Evolutionary conservation across 805 yeast species (phyloP).

Genomic region (Babjeviella inositovora): DNA sequence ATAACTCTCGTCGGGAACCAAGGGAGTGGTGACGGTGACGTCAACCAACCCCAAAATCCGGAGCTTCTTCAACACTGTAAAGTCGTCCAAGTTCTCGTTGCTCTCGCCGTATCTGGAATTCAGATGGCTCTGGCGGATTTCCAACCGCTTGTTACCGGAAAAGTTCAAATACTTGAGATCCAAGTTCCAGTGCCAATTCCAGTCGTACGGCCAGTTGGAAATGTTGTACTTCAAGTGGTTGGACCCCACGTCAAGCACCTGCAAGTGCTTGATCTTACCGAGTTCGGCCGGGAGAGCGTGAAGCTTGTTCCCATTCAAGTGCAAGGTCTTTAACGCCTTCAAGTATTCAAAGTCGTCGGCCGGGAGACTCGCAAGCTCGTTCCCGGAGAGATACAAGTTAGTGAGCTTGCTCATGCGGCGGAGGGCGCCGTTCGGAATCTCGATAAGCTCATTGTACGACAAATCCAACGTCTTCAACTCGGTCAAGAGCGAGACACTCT

Average conservation of each 20-base stretch:
- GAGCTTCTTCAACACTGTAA: constrained; percentile 44
- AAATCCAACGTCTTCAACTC: constrained; percentile 53
- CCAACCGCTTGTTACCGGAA: constrained; percentile 85
- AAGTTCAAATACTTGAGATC: constrained; percentile 69
- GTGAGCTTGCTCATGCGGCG: constrained; percentile 36
- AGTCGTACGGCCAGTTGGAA: constrained; percentile 88
- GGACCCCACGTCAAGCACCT: constrained; percentile 78
- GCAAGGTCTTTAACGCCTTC: constrained; percentile 38
- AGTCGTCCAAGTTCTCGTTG: constrained; percentile 51
- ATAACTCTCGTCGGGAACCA: constrained; percentile 77
- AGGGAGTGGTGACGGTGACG: constrained; percentile 78
- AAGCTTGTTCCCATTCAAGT: constrained; percentile 71
- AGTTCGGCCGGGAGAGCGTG: constrained; percentile 83
- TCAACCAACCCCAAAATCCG: constrained; percentile 81
- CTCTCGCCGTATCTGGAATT: constrained; percentile 31
- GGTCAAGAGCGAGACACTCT: constrained; percentile 39
- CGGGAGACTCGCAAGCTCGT: constrained; percentile 61
- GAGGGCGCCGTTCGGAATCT: constrained; percentile 64
- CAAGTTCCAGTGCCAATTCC: constrained; percentile 91
- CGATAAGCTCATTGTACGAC: constrained; percentile 73
- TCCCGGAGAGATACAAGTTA: constrained; percentile 72
- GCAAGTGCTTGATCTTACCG: constrained; percentile 45
- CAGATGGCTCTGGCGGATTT: constrained; percentile 51
- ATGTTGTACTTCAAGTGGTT: constrained; percentile 84
- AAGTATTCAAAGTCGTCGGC: constrained; percentile 69